These are phyloP conservation scores for Teunomyces kruisii DNA, from an alignment of 805 yeast species.

Conservation along the genomic window DNA sequence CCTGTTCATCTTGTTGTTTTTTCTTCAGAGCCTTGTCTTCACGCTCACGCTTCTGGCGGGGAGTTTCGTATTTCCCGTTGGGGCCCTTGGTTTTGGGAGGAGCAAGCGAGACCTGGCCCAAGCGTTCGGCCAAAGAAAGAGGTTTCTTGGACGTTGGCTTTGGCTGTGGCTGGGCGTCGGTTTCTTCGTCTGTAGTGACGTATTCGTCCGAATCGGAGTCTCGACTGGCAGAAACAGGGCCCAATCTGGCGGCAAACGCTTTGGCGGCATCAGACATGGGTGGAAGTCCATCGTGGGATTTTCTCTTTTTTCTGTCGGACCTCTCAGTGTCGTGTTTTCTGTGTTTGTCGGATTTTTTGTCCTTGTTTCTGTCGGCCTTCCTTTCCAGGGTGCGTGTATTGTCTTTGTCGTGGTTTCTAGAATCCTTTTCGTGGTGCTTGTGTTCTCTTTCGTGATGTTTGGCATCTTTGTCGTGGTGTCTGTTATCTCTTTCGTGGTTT, in stretches of 20 bases:
- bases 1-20: slow-evolving; percentile 9
- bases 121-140: background rate
- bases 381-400: too few relatives aligned
- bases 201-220: too few relatives aligned
- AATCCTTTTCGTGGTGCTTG: background rate
- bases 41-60: slow-evolving; percentile 1
- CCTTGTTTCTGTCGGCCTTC: too few relatives aligned
- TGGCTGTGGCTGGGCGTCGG: background rate
- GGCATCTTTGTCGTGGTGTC: too few relatives aligned
- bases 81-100: background rate
- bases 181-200: too few relatives aligned
- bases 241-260: slow-evolving; percentile 32
- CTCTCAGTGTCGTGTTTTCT: too few relatives aligned
- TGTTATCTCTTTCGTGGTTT: background rate
- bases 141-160: background rate
- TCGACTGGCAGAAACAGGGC: background rate
- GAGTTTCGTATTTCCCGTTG: slow-evolving; percentile 3
- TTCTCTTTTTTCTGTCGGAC: too few relatives aligned
- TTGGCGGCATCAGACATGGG: slow-evolving; percentile 33
- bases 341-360: too few relatives aligned
- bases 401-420: too few relatives aligned
- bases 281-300: slow-evolving; percentile 12
- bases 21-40: background rate
- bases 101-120: background rate
- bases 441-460: slow-evolving; percentile 6